Conservation (phyloP, 1,284 basidiomycete species). For the Trichosporon ovoides region DNA sequence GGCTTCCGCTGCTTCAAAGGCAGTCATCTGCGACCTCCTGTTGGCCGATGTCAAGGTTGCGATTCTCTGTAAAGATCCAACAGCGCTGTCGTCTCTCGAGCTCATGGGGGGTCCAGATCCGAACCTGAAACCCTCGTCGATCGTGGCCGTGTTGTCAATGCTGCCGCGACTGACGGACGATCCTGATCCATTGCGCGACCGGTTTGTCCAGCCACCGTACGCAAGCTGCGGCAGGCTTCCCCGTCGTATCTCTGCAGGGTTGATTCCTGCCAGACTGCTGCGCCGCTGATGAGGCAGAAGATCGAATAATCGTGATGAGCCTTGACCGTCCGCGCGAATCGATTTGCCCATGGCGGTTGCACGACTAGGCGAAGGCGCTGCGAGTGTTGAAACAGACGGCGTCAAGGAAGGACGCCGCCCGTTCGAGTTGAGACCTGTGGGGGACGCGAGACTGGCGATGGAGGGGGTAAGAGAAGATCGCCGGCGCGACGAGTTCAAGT, state of each 20-base stretch:
- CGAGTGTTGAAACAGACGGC: conserved; percentile 31
- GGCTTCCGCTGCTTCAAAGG: conserved; percentile 39
- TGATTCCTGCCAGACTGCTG: conserved; percentile 6
- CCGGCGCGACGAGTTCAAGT: conserved; percentile 27
- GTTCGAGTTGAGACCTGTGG: conserved; percentile 11
- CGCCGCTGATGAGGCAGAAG: conserved; percentile 4
- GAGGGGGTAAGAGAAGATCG: conserved; percentile 40
- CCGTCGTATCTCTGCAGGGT: conserved; percentile 21
- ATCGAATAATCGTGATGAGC: conserved; percentile 17
- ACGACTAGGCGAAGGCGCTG: conserved; percentile 36
- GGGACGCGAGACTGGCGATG: conserved; percentile 23
- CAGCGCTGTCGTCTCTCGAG: not conserved
- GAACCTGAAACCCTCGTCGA: conserved; percentile 35
- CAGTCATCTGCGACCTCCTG: conserved; percentile 18
- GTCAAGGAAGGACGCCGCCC: conserved; percentile 36
- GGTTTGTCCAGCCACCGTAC: conserved; percentile 31
- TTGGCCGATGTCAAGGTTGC: conserved; percentile 7
- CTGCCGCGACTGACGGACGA: conserved; percentile 20
- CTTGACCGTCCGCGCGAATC: conserved; percentile 7
- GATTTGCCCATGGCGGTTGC: conserved; percentile 27
- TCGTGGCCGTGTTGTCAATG: conserved; percentile 22
- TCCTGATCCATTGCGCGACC: conserved; percentile 2
- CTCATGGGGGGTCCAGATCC: conserved; percentile 17
- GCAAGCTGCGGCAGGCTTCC: conserved; percentile 42
- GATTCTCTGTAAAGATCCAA: conserved; percentile 13